Base-by-base conservation (phyloP, 345 rosid species). In the Abelmoschus esculentus region DNA sequence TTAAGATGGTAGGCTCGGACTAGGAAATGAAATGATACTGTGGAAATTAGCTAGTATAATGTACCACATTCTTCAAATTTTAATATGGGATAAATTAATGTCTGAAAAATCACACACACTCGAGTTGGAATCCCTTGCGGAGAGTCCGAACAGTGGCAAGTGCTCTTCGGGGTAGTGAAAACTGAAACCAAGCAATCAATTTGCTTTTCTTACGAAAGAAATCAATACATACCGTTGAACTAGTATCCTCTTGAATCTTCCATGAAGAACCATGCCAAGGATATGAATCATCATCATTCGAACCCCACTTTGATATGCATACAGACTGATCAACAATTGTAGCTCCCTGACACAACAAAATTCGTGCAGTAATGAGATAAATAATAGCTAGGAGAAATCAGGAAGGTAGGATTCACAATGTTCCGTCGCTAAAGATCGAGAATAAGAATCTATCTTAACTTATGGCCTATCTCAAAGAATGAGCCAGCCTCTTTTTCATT, bases 321-420 rank as follows among this genome's bases (percentile, higher is more conserved):
- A 93, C 89, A 6, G 82, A 80, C 74, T 84, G 95, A 78, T 90
- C 96, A 42, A 75, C 83, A 79, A 90, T 93, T 15, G 68, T 83
- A 78, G 98, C 93, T 78, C 93, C 98, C 97, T 93, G 82, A 77
- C 79, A 77, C 26, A 68, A 60, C 68, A 78, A 73, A 49, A 34
- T 62, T 60, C 67, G 2, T 44, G 58, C 15, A 66, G 44, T 50
- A 68, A 66, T 69, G 53, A 72, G 29, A 28, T 66, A 44, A 32
- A 49, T 5, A 49, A 47, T n/a, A n/a, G n/a, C 61, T 6, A 61
- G 31, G 19, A 52, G 31, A 68, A 28, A 49, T 61, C 5, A 18
- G 54, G 44, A 3, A 38, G 38, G 34, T 46, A 7, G 66, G 59
- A 44, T 70, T 38, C 52, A 32, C 0, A 8, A 6, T 1, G 9